Percentiles rank a stretch among this genome's conserved stretches.
Evolutionary conservation across 2,329 filamentous ascomycete species (phyloP).

Genomic region (Blastomyces gilchristii): DNA sequence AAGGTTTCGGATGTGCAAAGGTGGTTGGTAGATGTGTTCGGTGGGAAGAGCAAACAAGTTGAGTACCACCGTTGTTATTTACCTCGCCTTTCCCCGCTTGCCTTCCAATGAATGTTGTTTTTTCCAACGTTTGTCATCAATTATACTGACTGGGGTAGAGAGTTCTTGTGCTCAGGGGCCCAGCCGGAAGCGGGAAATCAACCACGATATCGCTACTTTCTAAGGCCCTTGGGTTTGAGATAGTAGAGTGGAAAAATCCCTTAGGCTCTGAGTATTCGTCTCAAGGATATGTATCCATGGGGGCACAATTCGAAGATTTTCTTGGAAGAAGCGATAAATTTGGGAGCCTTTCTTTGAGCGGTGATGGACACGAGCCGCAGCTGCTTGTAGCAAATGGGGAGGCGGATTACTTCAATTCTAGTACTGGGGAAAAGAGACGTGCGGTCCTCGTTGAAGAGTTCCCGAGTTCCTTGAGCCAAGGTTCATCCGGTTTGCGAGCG

Average conservation of each 20-base stretch:
- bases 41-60: constrained; percentile 41
- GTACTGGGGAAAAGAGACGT: constrained; percentile 32
- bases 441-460: constrained; percentile 74
- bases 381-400: constrained; percentile 6
- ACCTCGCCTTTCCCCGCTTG: neutral
- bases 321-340: constrained; percentile 72
- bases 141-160: constrained; percentile 43
- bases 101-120: neutral
- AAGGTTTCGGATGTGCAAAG: constrained; percentile 77
- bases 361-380: constrained; percentile 9
- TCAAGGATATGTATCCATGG: constrained; percentile 57
- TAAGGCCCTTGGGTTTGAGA: constrained; percentile 61
- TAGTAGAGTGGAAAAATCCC: constrained; percentile 89
- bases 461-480: constrained; percentile 61
- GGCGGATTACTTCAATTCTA: constrained; percentile 4
- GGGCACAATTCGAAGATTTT: constrained; percentile 85
- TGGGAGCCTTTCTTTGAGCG: constrained; percentile 52
- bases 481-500: constrained; percentile 53
- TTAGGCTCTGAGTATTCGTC: constrained; percentile 49
- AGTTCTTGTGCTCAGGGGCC: constrained; percentile 75
- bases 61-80: constrained; percentile 14
- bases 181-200: constrained; percentile 87
- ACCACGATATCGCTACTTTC: constrained; percentile 72
- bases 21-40: constrained; percentile 70
- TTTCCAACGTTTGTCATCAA: neutral